phyloP scores from a whole-genome alignment of 2,329 filamentous ascomycete genomes.

The Stenocarpella maydis region DNA sequence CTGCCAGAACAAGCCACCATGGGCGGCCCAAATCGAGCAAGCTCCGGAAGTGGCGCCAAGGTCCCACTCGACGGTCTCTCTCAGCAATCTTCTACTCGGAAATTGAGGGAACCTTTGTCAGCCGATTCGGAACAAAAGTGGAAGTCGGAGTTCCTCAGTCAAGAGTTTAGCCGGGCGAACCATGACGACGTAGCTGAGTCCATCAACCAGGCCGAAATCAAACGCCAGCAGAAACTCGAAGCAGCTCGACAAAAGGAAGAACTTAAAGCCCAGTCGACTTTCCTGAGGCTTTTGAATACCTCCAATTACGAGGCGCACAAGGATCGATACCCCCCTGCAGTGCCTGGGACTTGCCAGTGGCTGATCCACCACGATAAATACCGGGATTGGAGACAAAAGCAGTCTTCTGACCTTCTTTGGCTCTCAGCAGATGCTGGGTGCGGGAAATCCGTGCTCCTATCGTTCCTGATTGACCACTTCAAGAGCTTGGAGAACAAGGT shows the following conservation, averaged over 20 bases:
- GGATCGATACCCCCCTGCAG: slow-evolving; percentile 31
- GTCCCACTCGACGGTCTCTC: neutral
- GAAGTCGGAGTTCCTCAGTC: neutral
- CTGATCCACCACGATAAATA: slow-evolving; percentile 32
- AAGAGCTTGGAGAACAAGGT: slow-evolving; percentile 13
- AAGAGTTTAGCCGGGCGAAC: neutral
- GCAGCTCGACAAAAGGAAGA: slow-evolving; percentile 19
- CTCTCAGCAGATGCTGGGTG: slow-evolving; percentile 36
- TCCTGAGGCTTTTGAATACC: neutral
- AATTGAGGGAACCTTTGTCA: neutral
- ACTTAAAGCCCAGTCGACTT: neutral
- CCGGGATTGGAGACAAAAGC: slow-evolving; percentile 12
- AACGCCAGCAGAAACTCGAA: neutral
- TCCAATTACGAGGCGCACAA: slow-evolving; percentile 33
- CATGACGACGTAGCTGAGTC: slow-evolving; percentile 11
- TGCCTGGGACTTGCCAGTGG: slow-evolving; percentile 36
- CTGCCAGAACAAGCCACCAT: neutral
- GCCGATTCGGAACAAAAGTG: neutral
- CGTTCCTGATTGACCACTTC: slow-evolving; percentile 35
- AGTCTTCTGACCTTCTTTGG: slow-evolving; percentile 32
- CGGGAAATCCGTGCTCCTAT: slow-evolving; percentile 35
- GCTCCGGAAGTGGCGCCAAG: neutral
- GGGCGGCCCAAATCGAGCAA: neutral
- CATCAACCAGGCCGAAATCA: slow-evolving; percentile 12
- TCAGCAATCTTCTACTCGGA: neutral